A percentile compares a stretch with the other conserved stretches of the same genome.
Conservation (phyloP, 768 basidiomycete genomes). For the Pisolithus microcarpus region DNA sequence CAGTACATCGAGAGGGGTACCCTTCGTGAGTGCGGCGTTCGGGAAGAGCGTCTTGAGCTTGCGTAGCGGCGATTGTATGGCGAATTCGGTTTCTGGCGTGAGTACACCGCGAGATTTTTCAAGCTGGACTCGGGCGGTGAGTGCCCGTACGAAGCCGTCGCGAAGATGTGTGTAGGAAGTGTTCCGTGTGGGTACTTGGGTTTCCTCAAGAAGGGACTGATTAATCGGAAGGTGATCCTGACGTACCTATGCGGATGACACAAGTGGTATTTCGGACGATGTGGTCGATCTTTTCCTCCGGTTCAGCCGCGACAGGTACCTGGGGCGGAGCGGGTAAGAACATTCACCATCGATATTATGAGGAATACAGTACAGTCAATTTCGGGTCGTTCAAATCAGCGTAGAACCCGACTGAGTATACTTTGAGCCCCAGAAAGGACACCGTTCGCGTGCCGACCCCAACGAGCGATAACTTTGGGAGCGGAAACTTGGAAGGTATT, state of each 20-base stretch:
- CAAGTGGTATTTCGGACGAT: conserved; percentile 65
- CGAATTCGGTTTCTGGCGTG: conserved; percentile 51
- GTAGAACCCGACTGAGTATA: conserved; percentile 89
- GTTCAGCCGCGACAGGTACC: conserved; percentile 48
- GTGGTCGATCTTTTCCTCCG: conserved; percentile 65
- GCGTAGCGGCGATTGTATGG: conserved; percentile 55
- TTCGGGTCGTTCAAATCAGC: conserved; percentile 67
- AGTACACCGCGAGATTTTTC: conserved; percentile 46
- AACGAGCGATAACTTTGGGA: conserved; percentile 61
- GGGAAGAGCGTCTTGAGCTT: conserved; percentile 75
- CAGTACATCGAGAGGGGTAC: conserved; percentile 61
- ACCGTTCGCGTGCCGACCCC: conserved; percentile 86
- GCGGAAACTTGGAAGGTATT: conserved; percentile 55
- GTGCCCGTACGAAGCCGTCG: conserved; percentile 74
- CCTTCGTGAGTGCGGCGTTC: conserved; percentile 58
- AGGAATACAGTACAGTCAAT: conserved; percentile 38
- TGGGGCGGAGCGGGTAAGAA: conserved; percentile 19
- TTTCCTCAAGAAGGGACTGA: not conserved
- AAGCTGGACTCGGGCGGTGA: conserved; percentile 53
- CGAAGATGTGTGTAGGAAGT: conserved; percentile 76
- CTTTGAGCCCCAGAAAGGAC: conserved; percentile 80
- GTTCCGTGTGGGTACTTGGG: conserved; percentile 67
- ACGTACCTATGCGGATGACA: conserved; percentile 64
- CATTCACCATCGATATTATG: too few species aligned
- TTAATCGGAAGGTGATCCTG: not conserved